These are phyloP conservation scores for Penicillium carneum DNA, from an alignment of 2,329 filamentous ascomycete genomes.

Conservation along the genomic window DNA sequence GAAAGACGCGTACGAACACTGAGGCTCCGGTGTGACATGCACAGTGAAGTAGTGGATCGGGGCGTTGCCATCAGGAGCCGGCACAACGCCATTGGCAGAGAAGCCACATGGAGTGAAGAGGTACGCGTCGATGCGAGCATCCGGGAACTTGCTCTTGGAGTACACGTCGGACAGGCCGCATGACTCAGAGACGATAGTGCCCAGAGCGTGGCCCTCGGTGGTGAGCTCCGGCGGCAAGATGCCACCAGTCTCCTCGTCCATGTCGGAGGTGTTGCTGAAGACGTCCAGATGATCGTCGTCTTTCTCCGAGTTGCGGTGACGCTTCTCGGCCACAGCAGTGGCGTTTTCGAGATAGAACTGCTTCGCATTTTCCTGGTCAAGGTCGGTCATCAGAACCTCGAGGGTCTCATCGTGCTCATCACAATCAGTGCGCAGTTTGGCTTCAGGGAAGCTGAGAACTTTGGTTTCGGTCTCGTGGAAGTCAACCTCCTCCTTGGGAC, in stretches of 20 bases:
- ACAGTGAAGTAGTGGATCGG: constrained; percentile 94
- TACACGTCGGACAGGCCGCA: constrained; percentile 92
- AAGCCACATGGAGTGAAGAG: constrained; percentile 96
- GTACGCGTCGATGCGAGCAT: constrained; percentile 92
- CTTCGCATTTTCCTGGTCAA: constrained; percentile 70
- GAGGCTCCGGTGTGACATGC: constrained; percentile 94
- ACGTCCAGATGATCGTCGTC: constrained; percentile 72
- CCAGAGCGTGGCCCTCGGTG: constrained; percentile 91
- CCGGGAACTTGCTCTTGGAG: constrained; percentile 83
- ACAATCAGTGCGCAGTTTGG: constrained; percentile 36
- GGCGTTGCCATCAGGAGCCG: constrained; percentile 68
- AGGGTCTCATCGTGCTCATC: constrained; percentile 60
- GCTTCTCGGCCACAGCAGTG: constrained; percentile 86
- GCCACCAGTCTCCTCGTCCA: constrained; percentile 59
- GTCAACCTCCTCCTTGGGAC: constrained; percentile 65
- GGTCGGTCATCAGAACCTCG: constrained; percentile 72
- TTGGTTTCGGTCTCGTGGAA: constrained; percentile 65
- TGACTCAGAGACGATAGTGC: constrained; percentile 86
- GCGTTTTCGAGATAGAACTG: constrained; percentile 79
- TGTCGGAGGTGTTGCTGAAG: constrained; percentile 76
- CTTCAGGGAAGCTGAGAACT: constrained; percentile 61
- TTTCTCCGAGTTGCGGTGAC: constrained; percentile 75
- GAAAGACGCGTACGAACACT: constrained; percentile 97
- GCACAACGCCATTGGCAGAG: constrained; percentile 94
- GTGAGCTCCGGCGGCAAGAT: constrained; percentile 76